These are phyloP conservation scores for Cucumis variabilis DNA, from an alignment of 331 rosid species.

Conservation along the genomic window DNA sequence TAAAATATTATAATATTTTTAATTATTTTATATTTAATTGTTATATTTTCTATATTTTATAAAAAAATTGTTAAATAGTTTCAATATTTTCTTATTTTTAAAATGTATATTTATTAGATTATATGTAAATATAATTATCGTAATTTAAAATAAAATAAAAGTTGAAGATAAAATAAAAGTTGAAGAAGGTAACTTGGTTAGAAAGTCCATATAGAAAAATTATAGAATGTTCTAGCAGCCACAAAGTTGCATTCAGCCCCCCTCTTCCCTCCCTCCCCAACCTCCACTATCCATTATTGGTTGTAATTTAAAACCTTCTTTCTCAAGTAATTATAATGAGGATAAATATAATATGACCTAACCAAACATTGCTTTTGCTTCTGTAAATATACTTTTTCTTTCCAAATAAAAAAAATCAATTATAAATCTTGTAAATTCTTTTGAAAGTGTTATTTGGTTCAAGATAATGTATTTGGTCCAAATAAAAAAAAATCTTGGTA, in stretches of 20 bases:
- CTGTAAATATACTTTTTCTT: no score
- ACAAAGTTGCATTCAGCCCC: constrained; percentile 19
- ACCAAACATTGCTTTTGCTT: background rate
- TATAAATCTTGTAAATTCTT: no score
- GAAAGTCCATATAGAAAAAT: background rate
- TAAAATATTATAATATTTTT: no score
- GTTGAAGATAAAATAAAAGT: background rate
- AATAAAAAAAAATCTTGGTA: no score
- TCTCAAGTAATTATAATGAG: background rate
- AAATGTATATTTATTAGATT: no score
- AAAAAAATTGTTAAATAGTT: no score
- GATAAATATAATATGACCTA: background rate
- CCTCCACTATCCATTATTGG: background rate
- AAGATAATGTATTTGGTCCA: no score
- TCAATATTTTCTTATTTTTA: no score
- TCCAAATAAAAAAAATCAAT: no score
- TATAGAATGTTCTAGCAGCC: background rate
- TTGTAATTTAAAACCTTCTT: background rate
- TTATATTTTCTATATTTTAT: no score
- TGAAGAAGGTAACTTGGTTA: background rate
- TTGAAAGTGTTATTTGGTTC: no score
- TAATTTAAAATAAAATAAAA: background rate
- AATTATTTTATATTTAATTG: no score
- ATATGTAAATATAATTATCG: background rate
- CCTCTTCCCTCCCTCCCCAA: background rate